These are phyloP conservation scores for Dictyostelium purpureum DNA, from an alignment of 78 protist genomes.

Conservation along the genomic window DNA sequence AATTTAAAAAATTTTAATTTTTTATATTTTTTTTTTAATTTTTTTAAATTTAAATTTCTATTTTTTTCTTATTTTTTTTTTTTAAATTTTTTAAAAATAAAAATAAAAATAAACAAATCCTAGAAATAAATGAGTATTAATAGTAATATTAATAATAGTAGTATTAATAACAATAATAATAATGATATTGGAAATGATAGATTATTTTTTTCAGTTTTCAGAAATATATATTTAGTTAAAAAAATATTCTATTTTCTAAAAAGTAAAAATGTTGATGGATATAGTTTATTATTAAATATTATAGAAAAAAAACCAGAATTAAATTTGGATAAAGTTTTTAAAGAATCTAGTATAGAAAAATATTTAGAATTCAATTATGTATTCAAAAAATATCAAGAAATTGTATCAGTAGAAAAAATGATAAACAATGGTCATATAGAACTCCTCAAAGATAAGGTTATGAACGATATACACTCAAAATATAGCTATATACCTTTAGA, in stretches of 20 bases:
- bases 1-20: no score
- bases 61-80: no score
- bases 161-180: constrained; percentile 1
- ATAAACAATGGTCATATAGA: neutral
- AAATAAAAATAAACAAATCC: no score
- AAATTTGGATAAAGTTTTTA: neutral
- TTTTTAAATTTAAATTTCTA: no score
- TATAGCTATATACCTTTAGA: neutral
- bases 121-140: no score
- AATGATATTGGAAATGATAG: neutral
- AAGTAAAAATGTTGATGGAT: neutral
- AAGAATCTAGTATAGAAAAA: neutral
- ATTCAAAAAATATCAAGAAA: neutral
- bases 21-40: no score
- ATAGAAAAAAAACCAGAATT: neutral
- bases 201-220: neutral
- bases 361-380: neutral
- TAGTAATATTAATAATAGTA: no score
- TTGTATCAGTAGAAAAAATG: neutral
- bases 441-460: neutral
- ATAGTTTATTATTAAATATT: neutral
- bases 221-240: neutral
- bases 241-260: neutral
- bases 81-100: no score
- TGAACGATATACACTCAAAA: neutral